Evolutionary conservation across 345 rosid species (phyloP), one percentile per base, ranked within the genome.

Genomic region (Psidium guajava): DNA sequence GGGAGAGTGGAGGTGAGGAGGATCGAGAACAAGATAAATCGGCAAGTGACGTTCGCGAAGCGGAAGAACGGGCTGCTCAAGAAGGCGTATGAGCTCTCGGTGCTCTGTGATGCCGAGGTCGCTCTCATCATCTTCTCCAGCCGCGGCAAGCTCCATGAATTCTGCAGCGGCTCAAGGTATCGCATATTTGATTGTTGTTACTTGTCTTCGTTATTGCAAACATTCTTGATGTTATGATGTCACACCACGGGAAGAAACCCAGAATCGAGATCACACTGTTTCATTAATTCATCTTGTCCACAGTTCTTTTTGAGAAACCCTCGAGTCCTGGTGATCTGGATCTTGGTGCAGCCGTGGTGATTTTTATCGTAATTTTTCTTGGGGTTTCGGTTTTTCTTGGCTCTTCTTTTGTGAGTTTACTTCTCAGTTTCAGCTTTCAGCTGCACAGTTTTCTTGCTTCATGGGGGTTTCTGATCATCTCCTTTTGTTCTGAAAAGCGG

Each of bases 1-100:
- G 97, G 96, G 47, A 93, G 93, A 94, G 93, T 93, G 90, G 95
- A 94, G 94, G 92, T 95, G 92, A 94, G 90, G 95, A 93, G 91
- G 89, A 95, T 93, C 73, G 97, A 94, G 94, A 95, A 93, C 93
- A 85, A 93, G 54, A 94, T 97, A 16, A 94, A 91, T 89, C 88
- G 98, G 88, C 96, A 95, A 73, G 96, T 94, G 75, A 95, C 98
- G 42, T 95, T 88, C 85, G 93, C 96, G 8, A 94, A 94, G 91
- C 87, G 98, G 86, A 87, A 96, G 88, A 95, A 93, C 80, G 96
- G 98, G 44, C 88, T 95, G 74, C 94, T 94, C 93, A 94, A 95
- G 95, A 95, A 95, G 84, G 98, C 98, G 32, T 85, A 89, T 32
- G 98, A 94, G 87, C 95, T 94, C 81, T 90, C 95, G 8, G 95